Conservation (phyloP, 179 eudicot species). For the Camellia oleifera region DNA sequence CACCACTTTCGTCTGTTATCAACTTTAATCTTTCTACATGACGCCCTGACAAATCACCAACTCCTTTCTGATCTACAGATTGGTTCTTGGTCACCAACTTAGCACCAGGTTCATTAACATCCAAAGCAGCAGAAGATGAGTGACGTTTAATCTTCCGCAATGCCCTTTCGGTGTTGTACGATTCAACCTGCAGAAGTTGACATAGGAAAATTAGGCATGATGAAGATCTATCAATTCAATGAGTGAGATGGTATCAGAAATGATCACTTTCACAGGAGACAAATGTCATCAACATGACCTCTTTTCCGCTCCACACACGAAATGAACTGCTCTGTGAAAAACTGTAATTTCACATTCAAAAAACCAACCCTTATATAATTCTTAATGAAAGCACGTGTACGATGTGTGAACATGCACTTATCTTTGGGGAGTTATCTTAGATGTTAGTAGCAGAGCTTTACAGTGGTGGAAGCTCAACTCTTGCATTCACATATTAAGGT, state of each 20-base stretch:
- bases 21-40: slow-evolving; percentile 27
- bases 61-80: slow-evolving; percentile 23
- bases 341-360: neutral
- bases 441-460: neutral
- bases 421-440: neutral
- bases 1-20: slow-evolving; percentile 24
- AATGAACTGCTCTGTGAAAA: neutral
- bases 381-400: no score
- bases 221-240: neutral
- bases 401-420: neutral
- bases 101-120: slow-evolving; percentile 16
- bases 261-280: neutral
- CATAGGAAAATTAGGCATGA: neutral
- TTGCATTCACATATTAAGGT: neutral
- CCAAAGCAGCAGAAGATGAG: slow-evolving; percentile 31
- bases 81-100: slow-evolving; percentile 18
- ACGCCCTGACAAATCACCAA: slow-evolving; percentile 20
- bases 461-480: neutral
- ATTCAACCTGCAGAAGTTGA: slow-evolving; percentile 56
- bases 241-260: neutral
- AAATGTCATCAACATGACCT: neutral
- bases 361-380: neutral
- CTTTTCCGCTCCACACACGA: neutral
- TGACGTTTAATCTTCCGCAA: slow-evolving; percentile 72
- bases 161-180: slow-evolving; percentile 58